Percentiles rank a stretch among this genome's conserved stretches.
These are phyloP conservation scores for Aleurites moluccanus DNA, from an alignment of 441 rosid species.

Conservation along the genomic window DNA sequence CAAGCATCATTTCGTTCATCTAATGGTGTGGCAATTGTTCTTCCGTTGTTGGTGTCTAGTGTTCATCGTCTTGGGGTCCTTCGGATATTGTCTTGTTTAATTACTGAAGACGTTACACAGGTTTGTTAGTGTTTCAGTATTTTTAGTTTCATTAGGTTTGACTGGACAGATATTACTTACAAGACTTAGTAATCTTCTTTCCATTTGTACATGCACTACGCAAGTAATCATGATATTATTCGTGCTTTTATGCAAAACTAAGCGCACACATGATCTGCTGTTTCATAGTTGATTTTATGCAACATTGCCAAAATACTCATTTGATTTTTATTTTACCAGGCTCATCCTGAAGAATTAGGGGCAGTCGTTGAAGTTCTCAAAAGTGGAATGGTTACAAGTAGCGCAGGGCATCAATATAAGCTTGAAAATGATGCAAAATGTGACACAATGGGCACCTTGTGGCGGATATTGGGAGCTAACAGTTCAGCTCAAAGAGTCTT, in stretches of 20 bases:
- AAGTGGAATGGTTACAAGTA: constrained; percentile 98
- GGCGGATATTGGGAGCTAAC: constrained; percentile 95
- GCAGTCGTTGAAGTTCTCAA: constrained; percentile 93
- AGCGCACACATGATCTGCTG: neutral
- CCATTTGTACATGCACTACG: neutral
- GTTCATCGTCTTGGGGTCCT: constrained; percentile 96
- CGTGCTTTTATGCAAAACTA: constrained; percentile 3
- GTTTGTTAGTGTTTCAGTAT: constrained; percentile 40
- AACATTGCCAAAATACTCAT: constrained; percentile 15
- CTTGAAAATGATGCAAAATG: constrained; percentile 95
- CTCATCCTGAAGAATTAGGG: constrained; percentile 91
- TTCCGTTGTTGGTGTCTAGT: constrained; percentile 83
- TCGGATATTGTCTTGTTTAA: constrained; percentile 89
- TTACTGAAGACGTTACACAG: constrained; percentile 88
- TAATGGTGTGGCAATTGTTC: constrained; percentile 83
- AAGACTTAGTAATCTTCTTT: constrained; percentile 6
- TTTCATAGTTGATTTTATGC: constrained; percentile 2
- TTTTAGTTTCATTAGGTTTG: constrained; percentile 17
- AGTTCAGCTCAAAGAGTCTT: constrained; percentile 86
- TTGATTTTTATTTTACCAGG: constrained; percentile 48
- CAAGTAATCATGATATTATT: neutral
- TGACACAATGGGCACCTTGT: constrained; percentile 95
- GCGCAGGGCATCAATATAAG: constrained; percentile 86
- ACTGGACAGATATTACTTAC: constrained; percentile 15
- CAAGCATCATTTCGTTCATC: constrained; percentile 92